phyloP scores from a whole-genome alignment of 2,329 filamentous ascomycete species.

The Cladosporium phlei region DNA sequence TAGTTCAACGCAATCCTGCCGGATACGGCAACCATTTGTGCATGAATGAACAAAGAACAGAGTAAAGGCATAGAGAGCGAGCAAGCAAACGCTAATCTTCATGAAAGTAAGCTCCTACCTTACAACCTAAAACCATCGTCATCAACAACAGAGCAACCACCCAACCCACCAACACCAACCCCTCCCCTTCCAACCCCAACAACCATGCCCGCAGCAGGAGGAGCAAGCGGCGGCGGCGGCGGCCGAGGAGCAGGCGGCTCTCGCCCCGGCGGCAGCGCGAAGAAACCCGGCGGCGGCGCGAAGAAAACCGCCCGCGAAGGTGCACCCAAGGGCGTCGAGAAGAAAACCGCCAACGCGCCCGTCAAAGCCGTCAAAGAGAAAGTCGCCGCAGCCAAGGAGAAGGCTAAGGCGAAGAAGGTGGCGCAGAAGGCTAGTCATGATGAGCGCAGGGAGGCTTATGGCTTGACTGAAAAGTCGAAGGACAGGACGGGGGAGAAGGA shows the following conservation, averaged over 20 bases:
- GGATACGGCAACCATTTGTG: no score
- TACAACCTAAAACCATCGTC: no score
- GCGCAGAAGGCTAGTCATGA: conserved; percentile 3
- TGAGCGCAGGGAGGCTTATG: background rate
- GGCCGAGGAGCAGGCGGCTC: background rate
- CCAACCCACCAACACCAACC: background rate
- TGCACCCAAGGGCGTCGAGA: background rate
- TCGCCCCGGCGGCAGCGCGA: background rate
- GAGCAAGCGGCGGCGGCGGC: background rate
- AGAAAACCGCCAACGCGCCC: conserved; percentile 3
- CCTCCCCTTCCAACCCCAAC: background rate
- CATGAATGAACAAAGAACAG: no score
- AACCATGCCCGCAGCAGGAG: background rate
- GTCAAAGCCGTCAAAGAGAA: conserved; percentile 11
- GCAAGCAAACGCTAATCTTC: no score
- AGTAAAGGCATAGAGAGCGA: no score
- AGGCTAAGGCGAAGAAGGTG: background rate
- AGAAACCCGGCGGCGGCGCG: background rate
- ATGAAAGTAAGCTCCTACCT: no score
- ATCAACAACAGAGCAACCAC: no score
- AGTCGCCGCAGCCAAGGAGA: background rate
- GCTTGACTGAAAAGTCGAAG: background rate
- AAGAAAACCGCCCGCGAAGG: background rate
- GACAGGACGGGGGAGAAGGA: background rate
- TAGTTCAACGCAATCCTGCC: no score